Conservation (phyloP, 306 rosid species). For the Ormosia emarginata region DNA sequence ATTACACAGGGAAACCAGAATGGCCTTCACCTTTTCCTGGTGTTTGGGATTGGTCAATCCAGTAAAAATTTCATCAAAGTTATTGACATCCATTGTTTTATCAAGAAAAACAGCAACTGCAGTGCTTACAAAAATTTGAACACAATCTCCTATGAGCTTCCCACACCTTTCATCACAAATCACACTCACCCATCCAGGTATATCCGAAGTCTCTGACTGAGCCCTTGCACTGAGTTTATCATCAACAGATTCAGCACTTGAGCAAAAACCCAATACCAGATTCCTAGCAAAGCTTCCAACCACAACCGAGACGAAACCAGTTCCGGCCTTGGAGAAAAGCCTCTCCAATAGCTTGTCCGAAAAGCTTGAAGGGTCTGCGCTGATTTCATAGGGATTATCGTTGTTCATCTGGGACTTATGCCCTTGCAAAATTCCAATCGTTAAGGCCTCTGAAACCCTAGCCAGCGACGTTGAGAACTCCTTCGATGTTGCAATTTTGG, state of each 20-base stretch:
- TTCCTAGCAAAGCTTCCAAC: conserved; percentile 96
- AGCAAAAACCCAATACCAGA: conserved; percentile 61
- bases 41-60: conserved; percentile 84
- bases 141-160: conserved; percentile 52
- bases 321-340: conserved; percentile 69
- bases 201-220: conserved; percentile 30
- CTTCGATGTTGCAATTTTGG: conserved; percentile 61
- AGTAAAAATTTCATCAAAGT: conserved; percentile 63
- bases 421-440: conserved; percentile 60
- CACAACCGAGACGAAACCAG: conserved; percentile 77
- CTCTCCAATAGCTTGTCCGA: conserved; percentile 50
- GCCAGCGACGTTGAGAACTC: conserved; percentile 51
- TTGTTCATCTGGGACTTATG: conserved; percentile 24
- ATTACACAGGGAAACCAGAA: conserved; percentile 67
- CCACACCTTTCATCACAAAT: conserved; percentile 50
- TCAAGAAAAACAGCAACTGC: conserved; percentile 85
- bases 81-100: conserved; percentile 73
- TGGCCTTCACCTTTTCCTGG: conserved; percentile 52
- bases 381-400: conserved; percentile 7
- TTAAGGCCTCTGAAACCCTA: conserved; percentile 54
- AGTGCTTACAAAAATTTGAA: conserved; percentile 74
- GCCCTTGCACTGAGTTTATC: conserved; percentile 6
- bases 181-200: conserved; percentile 54
- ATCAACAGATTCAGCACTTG: conserved; percentile 16
- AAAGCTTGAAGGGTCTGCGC: conserved; percentile 24